Conservation (phyloP, 2,329 filamentous ascomycete species). For the Colletotrichum gigasporum region DNA sequence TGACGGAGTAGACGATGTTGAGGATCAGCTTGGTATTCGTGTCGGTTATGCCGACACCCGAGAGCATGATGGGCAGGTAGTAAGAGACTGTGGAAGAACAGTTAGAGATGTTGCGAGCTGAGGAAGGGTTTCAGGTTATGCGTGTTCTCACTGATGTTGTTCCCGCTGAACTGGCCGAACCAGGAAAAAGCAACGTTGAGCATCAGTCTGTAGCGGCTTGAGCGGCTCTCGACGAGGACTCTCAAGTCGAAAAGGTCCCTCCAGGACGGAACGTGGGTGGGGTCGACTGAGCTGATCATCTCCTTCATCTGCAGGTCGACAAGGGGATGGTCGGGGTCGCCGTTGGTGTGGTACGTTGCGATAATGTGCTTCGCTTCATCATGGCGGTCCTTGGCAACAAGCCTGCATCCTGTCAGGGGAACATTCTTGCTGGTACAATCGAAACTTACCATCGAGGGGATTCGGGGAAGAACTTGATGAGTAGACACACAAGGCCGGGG, state of each 20-base stretch:
- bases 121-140: constrained; percentile 12
- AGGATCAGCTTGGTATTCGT: constrained; percentile 49
- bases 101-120: no score
- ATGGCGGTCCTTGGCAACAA: constrained; percentile 54
- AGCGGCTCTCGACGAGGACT: constrained; percentile 44
- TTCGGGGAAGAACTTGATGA: constrained; percentile 46
- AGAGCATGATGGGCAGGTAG: constrained; percentile 50
- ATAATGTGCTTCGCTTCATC: constrained; percentile 61
- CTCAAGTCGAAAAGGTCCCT: constrained; percentile 47
- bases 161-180: constrained; percentile 49
- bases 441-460: constrained; percentile 41
- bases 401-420: constrained; percentile 51
- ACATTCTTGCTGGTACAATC: not conserved
- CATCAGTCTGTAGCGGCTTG: constrained; percentile 47
- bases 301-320: constrained; percentile 27
- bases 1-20: constrained; percentile 49
- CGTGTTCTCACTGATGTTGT: constrained; percentile 35
- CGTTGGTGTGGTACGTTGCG: constrained; percentile 58
- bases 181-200: constrained; percentile 51
- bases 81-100: constrained; percentile 38
- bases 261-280: constrained; percentile 37
- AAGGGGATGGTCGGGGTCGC: constrained; percentile 42
- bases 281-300: constrained; percentile 32
- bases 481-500: constrained; percentile 39
- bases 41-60: constrained; percentile 49